Conservation (phyloP, 495 filamentous ascomycete species). For the Trichoderma parareesei region DNA sequence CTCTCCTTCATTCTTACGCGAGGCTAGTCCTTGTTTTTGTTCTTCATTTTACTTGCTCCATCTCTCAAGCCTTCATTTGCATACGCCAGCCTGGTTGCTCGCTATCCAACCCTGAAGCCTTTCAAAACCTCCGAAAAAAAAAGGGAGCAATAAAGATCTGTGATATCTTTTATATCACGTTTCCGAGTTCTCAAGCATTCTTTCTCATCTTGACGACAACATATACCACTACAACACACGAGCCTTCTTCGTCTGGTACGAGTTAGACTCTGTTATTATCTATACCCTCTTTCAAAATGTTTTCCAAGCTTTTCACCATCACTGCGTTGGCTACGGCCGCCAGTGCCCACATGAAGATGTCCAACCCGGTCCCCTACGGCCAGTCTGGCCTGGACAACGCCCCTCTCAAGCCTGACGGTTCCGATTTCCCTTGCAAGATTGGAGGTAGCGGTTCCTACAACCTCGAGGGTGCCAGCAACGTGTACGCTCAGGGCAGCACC, state of each 20-base stretch:
- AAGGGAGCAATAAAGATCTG: not conserved
- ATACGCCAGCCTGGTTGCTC: slow-evolving; percentile 4
- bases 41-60: slow-evolving; percentile 16
- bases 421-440: slow-evolving; percentile 74
- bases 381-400: slow-evolving; percentile 29
- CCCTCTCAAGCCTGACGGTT: slow-evolving; percentile 52
- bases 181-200: not conserved
- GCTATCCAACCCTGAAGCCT: not conserved
- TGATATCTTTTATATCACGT: not conserved
- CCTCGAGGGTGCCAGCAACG: slow-evolving; percentile 31
- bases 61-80: slow-evolving; percentile 11
- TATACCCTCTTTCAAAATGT: slow-evolving; percentile 27
- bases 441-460: slow-evolving; percentile 28
- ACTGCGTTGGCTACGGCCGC: slow-evolving; percentile 40
- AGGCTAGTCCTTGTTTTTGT: slow-evolving; percentile 29
- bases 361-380: slow-evolving; percentile 58
- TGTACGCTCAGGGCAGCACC: slow-evolving; percentile 43
- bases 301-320: slow-evolving; percentile 28
- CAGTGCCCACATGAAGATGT: slow-evolving; percentile 66
- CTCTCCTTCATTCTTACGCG: slow-evolving; percentile 21
- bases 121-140: not conserved
- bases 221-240: slow-evolving; percentile 14
- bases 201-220: slow-evolving; percentile 10
- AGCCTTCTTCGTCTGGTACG: slow-evolving; percentile 29
- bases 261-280: slow-evolving; percentile 17